phyloP scores from a whole-genome alignment of 2,329 filamentous ascomycete species.

The Aureobasidium sp. region DNA sequence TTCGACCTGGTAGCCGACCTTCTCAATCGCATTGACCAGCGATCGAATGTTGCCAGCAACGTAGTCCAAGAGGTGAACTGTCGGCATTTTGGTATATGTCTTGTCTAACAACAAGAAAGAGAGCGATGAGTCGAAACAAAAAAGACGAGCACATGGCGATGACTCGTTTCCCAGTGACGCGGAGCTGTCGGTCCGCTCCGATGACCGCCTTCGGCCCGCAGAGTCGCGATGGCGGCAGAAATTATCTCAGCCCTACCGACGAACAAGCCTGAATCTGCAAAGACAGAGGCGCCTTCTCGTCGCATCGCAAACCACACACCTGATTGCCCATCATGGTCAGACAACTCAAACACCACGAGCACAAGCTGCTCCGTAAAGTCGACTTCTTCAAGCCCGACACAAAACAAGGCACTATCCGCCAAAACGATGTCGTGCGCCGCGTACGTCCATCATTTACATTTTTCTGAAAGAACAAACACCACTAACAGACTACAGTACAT shows the following conservation, averaged over 20 bases:
- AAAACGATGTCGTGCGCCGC: constrained; percentile 11
- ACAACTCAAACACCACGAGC: constrained; percentile 92
- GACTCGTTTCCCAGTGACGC: not conserved
- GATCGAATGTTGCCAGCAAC: constrained; percentile 95
- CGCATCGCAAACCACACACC: not conserved
- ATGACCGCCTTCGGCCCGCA: constrained; percentile 6
- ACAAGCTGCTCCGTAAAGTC: constrained; percentile 84
- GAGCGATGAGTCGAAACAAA: not conserved
- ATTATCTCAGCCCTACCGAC: constrained; percentile 6
- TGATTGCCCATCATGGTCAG: constrained; percentile 67
- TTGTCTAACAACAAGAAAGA: not conserved
- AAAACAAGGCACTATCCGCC: constrained; percentile 5
- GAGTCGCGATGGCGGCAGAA: not conserved
- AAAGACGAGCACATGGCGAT: constrained; percentile 5
- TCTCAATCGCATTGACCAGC: constrained; percentile 95
- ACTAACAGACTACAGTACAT: constrained; percentile 5
- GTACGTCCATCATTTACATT: constrained; percentile 46
- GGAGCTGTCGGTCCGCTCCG: not conserved
- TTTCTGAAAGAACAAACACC: not conserved
- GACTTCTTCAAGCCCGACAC: constrained; percentile 79
- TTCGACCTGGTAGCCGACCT: constrained; percentile 84
- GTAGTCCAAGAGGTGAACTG: constrained; percentile 76
- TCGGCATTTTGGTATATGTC: constrained; percentile 51
- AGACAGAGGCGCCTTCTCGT: not conserved
- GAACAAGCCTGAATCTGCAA: not conserved